phyloP scores from a whole-genome alignment of 2,329 filamentous ascomycete genomes.

The Fusarium xyrophilum region DNA sequence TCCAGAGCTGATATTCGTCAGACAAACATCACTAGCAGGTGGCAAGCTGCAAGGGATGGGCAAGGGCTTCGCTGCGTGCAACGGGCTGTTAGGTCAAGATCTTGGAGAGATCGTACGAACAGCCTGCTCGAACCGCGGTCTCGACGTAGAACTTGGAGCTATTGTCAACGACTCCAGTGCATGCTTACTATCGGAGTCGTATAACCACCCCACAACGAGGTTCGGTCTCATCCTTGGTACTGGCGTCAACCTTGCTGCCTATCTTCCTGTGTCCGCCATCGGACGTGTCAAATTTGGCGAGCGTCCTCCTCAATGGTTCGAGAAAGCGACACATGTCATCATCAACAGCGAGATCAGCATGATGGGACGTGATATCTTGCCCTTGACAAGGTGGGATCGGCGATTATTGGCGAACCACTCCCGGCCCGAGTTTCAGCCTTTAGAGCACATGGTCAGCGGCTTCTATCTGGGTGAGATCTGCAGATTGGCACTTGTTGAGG shows the following conservation, averaged over 20 bases:
- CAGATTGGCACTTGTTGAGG: constrained; percentile 64
- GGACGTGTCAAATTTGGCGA: constrained; percentile 62
- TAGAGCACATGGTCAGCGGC: constrained; percentile 69
- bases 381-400: constrained; percentile 67
- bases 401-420: constrained; percentile 60
- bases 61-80: constrained; percentile 68
- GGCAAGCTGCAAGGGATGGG: constrained; percentile 69
- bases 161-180: constrained; percentile 73
- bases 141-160: constrained; percentile 63
- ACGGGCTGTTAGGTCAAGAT: constrained; percentile 65
- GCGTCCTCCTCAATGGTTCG: constrained; percentile 63
- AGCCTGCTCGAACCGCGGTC: constrained; percentile 58
- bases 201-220: constrained; percentile 63
- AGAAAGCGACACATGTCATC: constrained; percentile 66
- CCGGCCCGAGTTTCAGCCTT: constrained; percentile 65
- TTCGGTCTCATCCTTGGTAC: constrained; percentile 73
- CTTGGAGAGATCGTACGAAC: constrained; percentile 64
- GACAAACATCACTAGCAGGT: constrained; percentile 68
- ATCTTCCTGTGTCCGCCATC: constrained; percentile 66
- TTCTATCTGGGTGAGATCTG: constrained; percentile 72
- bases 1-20: constrained; percentile 44
- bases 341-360: constrained; percentile 73
- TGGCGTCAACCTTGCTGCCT: constrained; percentile 70
- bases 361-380: constrained; percentile 67
- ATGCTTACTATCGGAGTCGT: constrained; percentile 70